Evolutionary conservation across 108 stramenopile species (phyloP), one percentile per base, ranked within the genome.

Genomic region (Cyclotella distinguenda): DNA sequence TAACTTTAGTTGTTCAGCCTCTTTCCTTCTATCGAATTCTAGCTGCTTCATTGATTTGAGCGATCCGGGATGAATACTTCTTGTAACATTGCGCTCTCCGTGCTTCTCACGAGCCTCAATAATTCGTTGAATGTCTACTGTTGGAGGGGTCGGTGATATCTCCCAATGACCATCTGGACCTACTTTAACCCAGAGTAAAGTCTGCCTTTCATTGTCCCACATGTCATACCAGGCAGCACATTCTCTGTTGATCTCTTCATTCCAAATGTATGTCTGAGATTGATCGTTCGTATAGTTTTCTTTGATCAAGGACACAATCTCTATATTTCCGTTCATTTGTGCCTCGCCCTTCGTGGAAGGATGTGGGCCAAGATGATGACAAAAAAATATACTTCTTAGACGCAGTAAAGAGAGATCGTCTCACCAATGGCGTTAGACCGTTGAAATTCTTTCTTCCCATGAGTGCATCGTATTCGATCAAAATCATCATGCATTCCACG

Each of bases 401-500:
- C 25, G 21, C 10, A 0, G 16, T 28, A 2, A 16, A 36, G 7
- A 51, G 3, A 19, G 3, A 32, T 60, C 40, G 11, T 23, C 18
- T 30, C 45, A 12, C 45, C 39, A 51, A 47, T 31, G 58, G 62
- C 9, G 62, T 64, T 35, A 64, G 33, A 26, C 44, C 38, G 33
- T 57, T 51, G 16, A 53, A 68, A 46, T 81, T 81, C 25, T 77
- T 76, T 16, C 70, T 55, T 1, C 70, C 65, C 70, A 81, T 72
- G 13, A n/a, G 42, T 28, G 49, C 80, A 47, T 76, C 65, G 38
- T 77, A 61, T 33, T 77, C 50, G 5, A 81, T 62, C 49, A 81
- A 67, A 0, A 57, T 25, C 42, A 66, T 76, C 50, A 81, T 60
- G 40, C 63, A 65, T 6, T 72, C 75, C 6, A 81, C 23, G 10